These are phyloP conservation scores for Boletus rex-veris DNA, from an alignment of 768 basidiomycete genomes.

Conservation along the genomic window DNA sequence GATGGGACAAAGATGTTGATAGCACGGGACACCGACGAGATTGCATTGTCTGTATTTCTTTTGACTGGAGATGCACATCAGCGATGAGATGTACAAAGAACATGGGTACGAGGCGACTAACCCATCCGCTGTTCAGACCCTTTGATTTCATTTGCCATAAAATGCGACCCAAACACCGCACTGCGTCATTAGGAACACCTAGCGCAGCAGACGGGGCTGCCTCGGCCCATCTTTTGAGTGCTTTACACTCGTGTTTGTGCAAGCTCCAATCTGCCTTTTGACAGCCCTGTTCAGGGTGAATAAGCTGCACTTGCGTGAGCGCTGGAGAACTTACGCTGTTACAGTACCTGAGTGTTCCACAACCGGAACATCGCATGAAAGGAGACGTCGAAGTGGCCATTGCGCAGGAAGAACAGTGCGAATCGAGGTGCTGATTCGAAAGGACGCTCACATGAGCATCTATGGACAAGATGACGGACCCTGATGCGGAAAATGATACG, in stretches of 20 bases:
- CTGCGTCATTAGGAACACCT: slow-evolving; percentile 67
- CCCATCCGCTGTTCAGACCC: slow-evolving; percentile 55
- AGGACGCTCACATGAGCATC: slow-evolving; percentile 63
- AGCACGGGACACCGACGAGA: slow-evolving; percentile 53
- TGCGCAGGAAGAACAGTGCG: slow-evolving; percentile 70
- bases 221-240: slow-evolving; percentile 57
- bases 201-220: slow-evolving; percentile 45
- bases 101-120: slow-evolving; percentile 31
- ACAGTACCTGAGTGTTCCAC: slow-evolving; percentile 74
- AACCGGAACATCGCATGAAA: slow-evolving; percentile 72
- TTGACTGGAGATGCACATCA: slow-evolving; percentile 40
- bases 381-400: slow-evolving; percentile 33
- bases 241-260: slow-evolving; percentile 78
- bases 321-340: slow-evolving; percentile 46
- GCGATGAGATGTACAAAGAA: background rate
- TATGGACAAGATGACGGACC: slow-evolving; percentile 52
- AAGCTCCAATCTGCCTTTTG: slow-evolving; percentile 69
- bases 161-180: slow-evolving; percentile 75
- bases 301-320: background rate
- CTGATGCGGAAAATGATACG: slow-evolving; percentile 23
- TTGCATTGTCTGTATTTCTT: slow-evolving; percentile 66
- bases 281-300: slow-evolving; percentile 45
- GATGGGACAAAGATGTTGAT: background rate
- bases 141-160: slow-evolving; percentile 61
- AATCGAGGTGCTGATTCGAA: slow-evolving; percentile 56